Evolutionary conservation across 1,284 basidiomycete species (phyloP).

Genomic region (Coniferiporia weirii): DNA sequence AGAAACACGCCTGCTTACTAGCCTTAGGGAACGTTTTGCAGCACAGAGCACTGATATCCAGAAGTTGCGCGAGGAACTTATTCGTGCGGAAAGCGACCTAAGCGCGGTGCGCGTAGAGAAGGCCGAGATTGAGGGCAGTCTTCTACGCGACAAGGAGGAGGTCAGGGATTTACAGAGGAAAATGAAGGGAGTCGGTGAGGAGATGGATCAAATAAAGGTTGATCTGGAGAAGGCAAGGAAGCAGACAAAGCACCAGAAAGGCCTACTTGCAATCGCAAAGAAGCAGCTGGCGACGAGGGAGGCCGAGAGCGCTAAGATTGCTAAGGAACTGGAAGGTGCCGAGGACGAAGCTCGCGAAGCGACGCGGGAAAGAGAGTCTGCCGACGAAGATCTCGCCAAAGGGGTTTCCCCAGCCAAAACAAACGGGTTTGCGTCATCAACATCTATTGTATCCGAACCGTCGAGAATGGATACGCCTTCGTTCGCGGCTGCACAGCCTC

Average conservation of each 20-base stretch:
- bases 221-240: conserved; percentile 88
- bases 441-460: conserved; percentile 23
- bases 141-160: conserved; percentile 94
- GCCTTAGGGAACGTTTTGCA: conserved; percentile 67
- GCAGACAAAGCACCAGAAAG: conserved; percentile 95
- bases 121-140: conserved; percentile 83
- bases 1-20: conserved; percentile 71
- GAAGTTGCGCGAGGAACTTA: conserved; percentile 75
- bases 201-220: conserved; percentile 67
- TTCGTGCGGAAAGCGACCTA: conserved; percentile 88
- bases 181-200: conserved; percentile 76
- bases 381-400: conserved; percentile 47
- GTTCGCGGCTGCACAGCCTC: conserved; percentile 60
- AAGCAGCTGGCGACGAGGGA: conserved; percentile 92
- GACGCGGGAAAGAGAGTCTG: conserved; percentile 53
- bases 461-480: conserved; percentile 41
- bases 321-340: conserved; percentile 69
- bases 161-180: conserved; percentile 80
- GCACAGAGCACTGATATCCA: conserved; percentile 77
- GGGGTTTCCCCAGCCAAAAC: conserved; percentile 17
- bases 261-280: conserved; percentile 87
- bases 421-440: conserved; percentile 17
- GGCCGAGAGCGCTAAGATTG: conserved; percentile 63
- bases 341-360: conserved; percentile 47
- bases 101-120: conserved; percentile 88